These are phyloP conservation scores for Moesziomyces sp. DNA, from an alignment of 1,284 basidiomycete species.

Conservation along the genomic window DNA sequence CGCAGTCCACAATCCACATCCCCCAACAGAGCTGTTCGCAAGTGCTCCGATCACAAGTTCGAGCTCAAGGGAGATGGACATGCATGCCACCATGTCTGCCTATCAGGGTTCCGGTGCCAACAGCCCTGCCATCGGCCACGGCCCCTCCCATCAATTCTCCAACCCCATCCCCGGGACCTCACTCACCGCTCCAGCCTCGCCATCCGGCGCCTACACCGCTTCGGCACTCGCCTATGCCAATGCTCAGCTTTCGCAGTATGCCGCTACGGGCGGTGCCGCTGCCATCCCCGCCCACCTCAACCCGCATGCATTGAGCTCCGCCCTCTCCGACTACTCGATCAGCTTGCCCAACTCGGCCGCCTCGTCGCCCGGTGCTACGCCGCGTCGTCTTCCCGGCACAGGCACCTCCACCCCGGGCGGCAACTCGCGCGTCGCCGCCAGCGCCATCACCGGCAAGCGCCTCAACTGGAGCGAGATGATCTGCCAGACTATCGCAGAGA, in stretches of 20 bases:
- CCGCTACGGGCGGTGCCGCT: slow-evolving; percentile 37
- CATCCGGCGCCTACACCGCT: slow-evolving; percentile 42
- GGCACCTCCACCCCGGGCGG: slow-evolving; percentile 46
- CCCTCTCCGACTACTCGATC: slow-evolving; percentile 54
- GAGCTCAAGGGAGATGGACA: slow-evolving; percentile 40
- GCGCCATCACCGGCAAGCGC: slow-evolving; percentile 59
- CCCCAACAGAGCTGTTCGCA: background rate
- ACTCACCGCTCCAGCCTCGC: slow-evolving; percentile 42
- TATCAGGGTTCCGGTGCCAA: slow-evolving; percentile 52
- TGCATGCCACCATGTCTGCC: slow-evolving; percentile 50
- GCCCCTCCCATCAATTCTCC: slow-evolving; percentile 16
- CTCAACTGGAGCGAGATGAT: slow-evolving; percentile 68
- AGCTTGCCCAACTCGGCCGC: slow-evolving; percentile 53
- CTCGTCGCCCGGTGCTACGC: slow-evolving; percentile 53
- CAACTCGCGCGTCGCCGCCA: slow-evolving; percentile 55
- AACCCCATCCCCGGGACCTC: slow-evolving; percentile 30
- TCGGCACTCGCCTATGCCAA: slow-evolving; percentile 59
- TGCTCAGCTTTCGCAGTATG: slow-evolving; percentile 57
- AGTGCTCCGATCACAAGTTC: slow-evolving; percentile 11
- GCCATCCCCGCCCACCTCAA: slow-evolving; percentile 53
- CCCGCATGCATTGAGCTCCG: slow-evolving; percentile 52
- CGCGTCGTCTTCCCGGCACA: slow-evolving; percentile 44
- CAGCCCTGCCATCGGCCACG: slow-evolving; percentile 39
- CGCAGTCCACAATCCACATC: background rate
- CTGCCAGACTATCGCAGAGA: slow-evolving; percentile 62